These are phyloP conservation scores for Xanthoconium stramineum DNA, from an alignment of 768 basidiomycete species.

Conservation along the genomic window DNA sequence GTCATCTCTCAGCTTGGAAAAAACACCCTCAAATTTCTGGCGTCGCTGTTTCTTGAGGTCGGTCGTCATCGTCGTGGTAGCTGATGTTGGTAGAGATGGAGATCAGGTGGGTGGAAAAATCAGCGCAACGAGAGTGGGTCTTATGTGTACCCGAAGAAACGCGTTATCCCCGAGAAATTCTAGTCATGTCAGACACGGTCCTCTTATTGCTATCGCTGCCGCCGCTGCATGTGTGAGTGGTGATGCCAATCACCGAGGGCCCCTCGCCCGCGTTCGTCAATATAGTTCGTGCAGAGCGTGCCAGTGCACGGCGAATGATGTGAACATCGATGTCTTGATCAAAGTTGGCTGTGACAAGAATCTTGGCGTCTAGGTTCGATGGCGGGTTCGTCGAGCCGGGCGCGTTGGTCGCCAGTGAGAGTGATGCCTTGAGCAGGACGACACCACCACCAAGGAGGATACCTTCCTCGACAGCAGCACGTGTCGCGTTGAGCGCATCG, in stretches of 20 bases:
- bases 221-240: conserved; percentile 10
- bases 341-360: conserved; percentile 84
- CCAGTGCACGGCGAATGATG: conserved; percentile 59
- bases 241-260: conserved; percentile 9
- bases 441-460: conserved; percentile 97
- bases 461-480: conserved; percentile 93
- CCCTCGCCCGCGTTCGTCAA: neutral
- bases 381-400: conserved; percentile 46
- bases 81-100: too few species aligned
- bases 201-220: neutral
- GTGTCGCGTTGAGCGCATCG: too few species aligned
- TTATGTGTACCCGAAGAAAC: neutral
- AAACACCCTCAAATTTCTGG: conserved; percentile 69
- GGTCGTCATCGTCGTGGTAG: conserved; percentile 15
- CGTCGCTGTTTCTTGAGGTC: conserved; percentile 45
- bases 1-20: conserved; percentile 69
- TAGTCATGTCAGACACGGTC: neutral
- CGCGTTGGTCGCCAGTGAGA: conserved; percentile 56
- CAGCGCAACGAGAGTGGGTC: too few species aligned
- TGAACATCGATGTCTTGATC: conserved; percentile 95
- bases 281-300: neutral
- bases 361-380: conserved; percentile 53
- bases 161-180: neutral
- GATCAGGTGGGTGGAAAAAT: neutral
- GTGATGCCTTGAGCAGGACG: conserved; percentile 83